These are phyloP conservation scores for Kodamaea sagamina DNA, from an alignment of 805 yeast species.

Conservation along the genomic window DNA sequence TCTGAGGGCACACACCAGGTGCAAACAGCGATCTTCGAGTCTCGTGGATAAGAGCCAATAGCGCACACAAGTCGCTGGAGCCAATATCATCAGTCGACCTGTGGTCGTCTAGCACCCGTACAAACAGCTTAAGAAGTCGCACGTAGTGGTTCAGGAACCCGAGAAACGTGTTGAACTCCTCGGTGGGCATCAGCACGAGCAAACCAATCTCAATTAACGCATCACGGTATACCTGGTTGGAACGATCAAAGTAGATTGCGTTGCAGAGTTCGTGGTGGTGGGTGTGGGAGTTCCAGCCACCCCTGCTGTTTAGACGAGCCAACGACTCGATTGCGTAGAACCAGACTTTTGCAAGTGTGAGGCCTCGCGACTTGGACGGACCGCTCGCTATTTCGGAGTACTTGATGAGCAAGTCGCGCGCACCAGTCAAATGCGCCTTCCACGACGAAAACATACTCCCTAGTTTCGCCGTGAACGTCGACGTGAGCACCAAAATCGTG, in stretches of 20 bases:
- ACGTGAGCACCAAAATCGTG: slow-evolving; percentile 27
- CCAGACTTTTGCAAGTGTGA: slow-evolving; percentile 30
- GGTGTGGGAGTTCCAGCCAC: slow-evolving; percentile 6
- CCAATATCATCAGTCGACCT: background rate
- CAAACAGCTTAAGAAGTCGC: slow-evolving; percentile 27
- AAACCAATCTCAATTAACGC: slow-evolving; percentile 32
- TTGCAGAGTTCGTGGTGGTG: background rate
- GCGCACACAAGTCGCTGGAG: slow-evolving; percentile 17
- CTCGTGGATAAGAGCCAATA: slow-evolving; percentile 16
- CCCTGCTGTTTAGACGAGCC: slow-evolving; percentile 19
- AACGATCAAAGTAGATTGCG: background rate
- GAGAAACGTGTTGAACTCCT: slow-evolving; percentile 33
- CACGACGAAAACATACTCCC: slow-evolving; percentile 20
- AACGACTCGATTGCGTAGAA: slow-evolving; percentile 29
- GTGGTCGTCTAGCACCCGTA: slow-evolving; percentile 3
- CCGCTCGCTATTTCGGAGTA: slow-evolving; percentile 20
- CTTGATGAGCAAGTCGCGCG: slow-evolving; percentile 26
- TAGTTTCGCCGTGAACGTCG: slow-evolving; percentile 25
- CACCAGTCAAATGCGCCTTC: slow-evolving; percentile 28
- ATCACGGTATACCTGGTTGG: slow-evolving; percentile 32
- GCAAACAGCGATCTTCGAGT: slow-evolving; percentile 27
- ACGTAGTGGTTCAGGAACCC: slow-evolving; percentile 35
- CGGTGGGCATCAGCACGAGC: slow-evolving; percentile 18
- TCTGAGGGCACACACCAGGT: slow-evolving; percentile 22
- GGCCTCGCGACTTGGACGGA: slow-evolving; percentile 15